Percentiles rank a stretch among this genome's conserved stretches.
Evolutionary conservation across 371 early-diverging fungal genomes (phyloP).

Genomic region (Mortierella sp.): DNA sequence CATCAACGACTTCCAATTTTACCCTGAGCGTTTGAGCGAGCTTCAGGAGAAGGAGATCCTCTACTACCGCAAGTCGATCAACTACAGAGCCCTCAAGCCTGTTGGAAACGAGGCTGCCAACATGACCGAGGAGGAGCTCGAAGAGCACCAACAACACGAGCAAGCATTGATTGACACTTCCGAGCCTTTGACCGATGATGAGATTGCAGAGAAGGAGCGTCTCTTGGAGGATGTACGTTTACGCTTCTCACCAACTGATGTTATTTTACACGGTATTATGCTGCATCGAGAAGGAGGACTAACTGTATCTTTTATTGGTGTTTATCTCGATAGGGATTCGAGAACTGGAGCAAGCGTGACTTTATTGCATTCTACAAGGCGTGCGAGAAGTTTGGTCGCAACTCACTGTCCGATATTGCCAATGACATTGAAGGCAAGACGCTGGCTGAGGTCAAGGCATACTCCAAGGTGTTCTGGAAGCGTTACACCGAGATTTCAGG

Average conservation of each 20-base stretch:
- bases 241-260: background rate
- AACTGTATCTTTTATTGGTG: background rate
- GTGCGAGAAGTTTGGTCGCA: slow-evolving; percentile 91
- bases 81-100: slow-evolving; percentile 68
- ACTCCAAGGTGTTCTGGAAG: slow-evolving; percentile 91
- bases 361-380: slow-evolving; percentile 92
- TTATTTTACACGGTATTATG: background rate
- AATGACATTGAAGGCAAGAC: slow-evolving; percentile 93
- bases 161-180: slow-evolving; percentile 90
- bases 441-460: slow-evolving; percentile 85
- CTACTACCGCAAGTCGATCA: slow-evolving; percentile 74
- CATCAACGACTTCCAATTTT: slow-evolving; percentile 95
- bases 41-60: slow-evolving; percentile 88
- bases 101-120: slow-evolving; percentile 62
- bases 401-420: slow-evolving; percentile 82
- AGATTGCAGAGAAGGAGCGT: slow-evolving; percentile 86
- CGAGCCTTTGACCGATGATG: slow-evolving; percentile 92
- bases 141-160: slow-evolving; percentile 82
- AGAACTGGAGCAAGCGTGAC: slow-evolving; percentile 95
- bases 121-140: slow-evolving; percentile 65
- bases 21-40: slow-evolving; percentile 82
- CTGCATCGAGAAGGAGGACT: background rate
- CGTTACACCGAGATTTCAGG: slow-evolving; percentile 85
- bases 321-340: slow-evolving; percentile 80
- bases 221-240: slow-evolving; percentile 69